A percentile compares a stretch with the other conserved stretches of the same genome.
These are phyloP conservation scores for Xylaria nigripes DNA, from an alignment of 495 filamentous ascomycete species.

Conservation along the genomic window DNA sequence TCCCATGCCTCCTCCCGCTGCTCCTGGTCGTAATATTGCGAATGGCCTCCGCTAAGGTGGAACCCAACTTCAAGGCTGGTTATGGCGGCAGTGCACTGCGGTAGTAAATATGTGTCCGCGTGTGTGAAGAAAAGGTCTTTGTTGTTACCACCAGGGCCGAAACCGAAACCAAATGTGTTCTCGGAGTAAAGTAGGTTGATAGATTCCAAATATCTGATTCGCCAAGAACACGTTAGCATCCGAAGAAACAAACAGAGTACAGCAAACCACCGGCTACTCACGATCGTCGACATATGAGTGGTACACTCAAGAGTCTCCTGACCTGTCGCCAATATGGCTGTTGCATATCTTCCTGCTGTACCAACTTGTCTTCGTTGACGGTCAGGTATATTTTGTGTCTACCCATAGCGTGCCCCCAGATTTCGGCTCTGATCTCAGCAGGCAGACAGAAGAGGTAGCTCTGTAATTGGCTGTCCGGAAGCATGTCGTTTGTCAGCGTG, in stretches of 20 bases:
- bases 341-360: conserved; percentile 3
- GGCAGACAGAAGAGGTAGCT: conserved; percentile 9
- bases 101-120: conserved; percentile 6
- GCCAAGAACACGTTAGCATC: neutral
- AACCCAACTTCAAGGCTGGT: conserved; percentile 13
- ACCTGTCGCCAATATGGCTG: conserved; percentile 7
- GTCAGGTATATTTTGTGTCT: conserved; percentile 8
- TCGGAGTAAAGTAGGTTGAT: conserved; percentile 9
- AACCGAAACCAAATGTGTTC: conserved; percentile 11
- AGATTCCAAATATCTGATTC: conserved; percentile 10
- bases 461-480: conserved; percentile 3
- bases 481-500: conserved; percentile 12
- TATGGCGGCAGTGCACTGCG: conserved; percentile 8
- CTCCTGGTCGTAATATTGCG: conserved; percentile 10
- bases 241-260: neutral
- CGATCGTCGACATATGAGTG: conserved; percentile 9
- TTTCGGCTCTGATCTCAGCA: conserved; percentile 7
- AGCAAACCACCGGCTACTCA: neutral
- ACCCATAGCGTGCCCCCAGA: conserved; percentile 8
- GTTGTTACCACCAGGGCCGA: conserved; percentile 5
- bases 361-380: conserved; percentile 4
- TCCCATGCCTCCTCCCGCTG: conserved; percentile 12
- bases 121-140: conserved; percentile 11
- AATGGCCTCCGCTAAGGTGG: conserved; percentile 11
- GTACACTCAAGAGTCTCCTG: conserved; percentile 1